Evolutionary conservation across 1,139 yeast genomes (phyloP), one percentile per base, ranked within the genome.

Genomic region (Maudiozyma humilis): DNA sequence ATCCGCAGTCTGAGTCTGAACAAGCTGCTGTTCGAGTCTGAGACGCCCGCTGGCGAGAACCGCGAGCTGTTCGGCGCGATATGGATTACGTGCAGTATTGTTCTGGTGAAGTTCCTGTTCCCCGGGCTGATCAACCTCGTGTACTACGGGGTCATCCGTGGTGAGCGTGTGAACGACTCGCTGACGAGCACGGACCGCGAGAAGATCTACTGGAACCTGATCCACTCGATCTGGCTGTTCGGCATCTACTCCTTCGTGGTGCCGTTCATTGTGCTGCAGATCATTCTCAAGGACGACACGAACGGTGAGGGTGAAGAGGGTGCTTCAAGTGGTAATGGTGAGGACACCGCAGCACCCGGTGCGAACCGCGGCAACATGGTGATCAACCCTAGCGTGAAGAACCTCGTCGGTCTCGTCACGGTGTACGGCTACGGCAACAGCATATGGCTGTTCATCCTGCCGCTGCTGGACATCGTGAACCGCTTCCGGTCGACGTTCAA

Each of bases 41-140:
- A 32, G 29, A 40, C 36, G 10, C 45, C 37, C n/a, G 38, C 44
- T 19, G 50, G 40, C 13, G 38, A 27, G 1, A 40, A 40, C 4
- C 46, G 48, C 14, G 65, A 60, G 42, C 41, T 60, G 25, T 60
- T 57, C 44, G 60, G 62, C 13, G 51, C 63, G 2, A 49, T 56
- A 4, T 60, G 65, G 65, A 49, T 59, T 19, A 55, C 61, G 4
- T 54, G 56, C 10, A 47, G 56, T 3, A 55, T 52, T 18, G 49
- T 54, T 6, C 44, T 56, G 45, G 47, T 54, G 5, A 52, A 52
- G 36, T 57, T 56, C 43, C 40, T 54, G 4, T 48, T 52, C 7
- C 50, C 47, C 15, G 50, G 56, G 7, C 44, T 56, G n/a, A 46
- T 51, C n/a, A 41, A 39, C 13, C 36, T 60, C 27, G 15, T 59